Evolutionary conservation across 176 grass and related monocot genomes (phyloP).

Genomic region (Musa beccarii): DNA sequence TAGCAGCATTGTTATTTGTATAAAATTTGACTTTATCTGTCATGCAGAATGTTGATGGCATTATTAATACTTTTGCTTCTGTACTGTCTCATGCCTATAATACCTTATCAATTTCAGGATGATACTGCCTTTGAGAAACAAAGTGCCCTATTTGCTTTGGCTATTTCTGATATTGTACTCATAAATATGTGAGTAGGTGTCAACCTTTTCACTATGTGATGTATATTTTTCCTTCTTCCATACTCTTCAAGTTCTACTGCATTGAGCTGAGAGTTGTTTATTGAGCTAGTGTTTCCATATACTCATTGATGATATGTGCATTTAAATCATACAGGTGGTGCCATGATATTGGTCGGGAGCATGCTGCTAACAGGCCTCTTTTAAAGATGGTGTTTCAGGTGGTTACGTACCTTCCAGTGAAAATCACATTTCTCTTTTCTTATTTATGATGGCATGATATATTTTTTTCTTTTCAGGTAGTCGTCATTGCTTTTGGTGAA

Average conservation of each 20-base stretch:
- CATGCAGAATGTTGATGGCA: background rate
- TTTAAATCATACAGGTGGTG: slow-evolving; percentile 1
- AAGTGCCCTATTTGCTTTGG: slow-evolving; percentile 74
- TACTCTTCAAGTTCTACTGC: too few relatives aligned
- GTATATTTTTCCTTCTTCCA: background rate
- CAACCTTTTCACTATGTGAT: background rate
- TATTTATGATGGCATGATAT: too few relatives aligned
- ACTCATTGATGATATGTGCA: background rate
- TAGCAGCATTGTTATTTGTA: too few relatives aligned
- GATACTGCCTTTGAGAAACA: slow-evolving; percentile 74
- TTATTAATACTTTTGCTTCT: background rate
- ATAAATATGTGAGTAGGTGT: slow-evolving; percentile 60
- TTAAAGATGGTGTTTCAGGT: slow-evolving; percentile 6
- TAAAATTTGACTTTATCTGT: background rate
- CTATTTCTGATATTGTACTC: slow-evolving; percentile 80
- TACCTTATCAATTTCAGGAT: slow-evolving; percentile 1
- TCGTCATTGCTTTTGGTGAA: too few relatives aligned
- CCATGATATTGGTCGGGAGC: slow-evolving; percentile 11
- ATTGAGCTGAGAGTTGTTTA: background rate
- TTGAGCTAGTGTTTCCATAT: background rate
- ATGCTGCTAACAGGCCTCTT: slow-evolving; percentile 4
- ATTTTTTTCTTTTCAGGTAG: too few relatives aligned
- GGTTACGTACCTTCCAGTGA: too few relatives aligned
- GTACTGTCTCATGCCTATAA: background rate
- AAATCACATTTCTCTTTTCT: background rate